phyloP scores from a whole-genome alignment of 345 rosid species.

The Populus alba region DNA sequence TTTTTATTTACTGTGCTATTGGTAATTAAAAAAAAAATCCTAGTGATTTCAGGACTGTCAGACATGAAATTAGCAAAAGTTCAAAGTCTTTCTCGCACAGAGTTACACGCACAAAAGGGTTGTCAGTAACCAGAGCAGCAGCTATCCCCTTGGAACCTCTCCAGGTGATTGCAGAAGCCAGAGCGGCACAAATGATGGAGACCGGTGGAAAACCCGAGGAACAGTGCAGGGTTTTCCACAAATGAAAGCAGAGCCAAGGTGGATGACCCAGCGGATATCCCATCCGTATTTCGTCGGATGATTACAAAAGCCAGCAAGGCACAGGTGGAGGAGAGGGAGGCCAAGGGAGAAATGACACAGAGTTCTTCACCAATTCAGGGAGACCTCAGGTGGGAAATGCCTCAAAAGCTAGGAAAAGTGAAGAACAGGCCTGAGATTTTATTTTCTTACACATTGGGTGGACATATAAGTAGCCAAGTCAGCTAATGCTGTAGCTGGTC shows the following conservation, averaged over 20 bases:
- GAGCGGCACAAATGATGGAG: conserved; percentile 13
- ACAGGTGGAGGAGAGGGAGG: conserved; percentile 13
- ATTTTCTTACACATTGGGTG: not conserved
- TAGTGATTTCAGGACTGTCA: conserved; percentile 72
- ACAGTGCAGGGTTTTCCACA: not conserved
- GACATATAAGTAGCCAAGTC: conserved; percentile 12
- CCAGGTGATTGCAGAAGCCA: conserved; percentile 31
- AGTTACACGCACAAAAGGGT: conserved; percentile 71
- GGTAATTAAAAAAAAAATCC: too few species aligned
- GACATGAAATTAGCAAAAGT: conserved; percentile 42
- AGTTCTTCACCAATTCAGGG: not conserved
- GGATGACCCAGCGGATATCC: not conserved
- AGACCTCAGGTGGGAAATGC: conserved; percentile 5
- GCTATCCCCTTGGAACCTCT: conserved; percentile 71
- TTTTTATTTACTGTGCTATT: too few species aligned
- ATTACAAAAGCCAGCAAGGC: not conserved
- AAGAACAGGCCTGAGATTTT: conserved; percentile 2
- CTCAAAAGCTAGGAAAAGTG: conserved; percentile 1
- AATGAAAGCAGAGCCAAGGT: not conserved
- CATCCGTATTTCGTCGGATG: not conserved
- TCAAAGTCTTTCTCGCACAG: conserved; percentile 73
- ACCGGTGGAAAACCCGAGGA: conserved; percentile 10
- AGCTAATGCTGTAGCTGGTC: conserved; percentile 16
- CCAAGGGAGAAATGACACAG: not conserved
- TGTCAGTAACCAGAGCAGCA: conserved; percentile 77